Evolutionary conservation across 495 filamentous ascomycete species (phyloP).

Genomic region (Aspergillus wentii): DNA sequence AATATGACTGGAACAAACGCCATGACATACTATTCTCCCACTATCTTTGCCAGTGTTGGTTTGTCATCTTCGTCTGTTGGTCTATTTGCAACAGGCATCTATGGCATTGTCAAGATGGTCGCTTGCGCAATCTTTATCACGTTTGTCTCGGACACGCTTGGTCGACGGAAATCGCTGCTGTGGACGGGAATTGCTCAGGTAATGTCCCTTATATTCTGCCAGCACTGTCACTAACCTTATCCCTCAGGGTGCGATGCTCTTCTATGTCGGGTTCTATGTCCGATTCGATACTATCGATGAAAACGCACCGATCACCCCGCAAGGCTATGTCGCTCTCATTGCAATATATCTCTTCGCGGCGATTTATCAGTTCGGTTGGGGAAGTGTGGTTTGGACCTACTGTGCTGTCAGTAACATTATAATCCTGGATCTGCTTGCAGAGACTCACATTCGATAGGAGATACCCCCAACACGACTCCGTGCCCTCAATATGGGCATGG

Average conservation of each 20-base stretch:
- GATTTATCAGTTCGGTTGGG: neutral
- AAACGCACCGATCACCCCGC: neutral
- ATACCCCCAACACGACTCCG: too few species aligned
- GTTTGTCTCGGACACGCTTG: neutral
- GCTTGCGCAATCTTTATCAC: neutral
- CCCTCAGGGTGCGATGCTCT: neutral
- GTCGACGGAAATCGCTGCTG: neutral
- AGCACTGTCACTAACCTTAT: neutral
- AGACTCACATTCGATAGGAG: too few species aligned
- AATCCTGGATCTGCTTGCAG: too few species aligned
- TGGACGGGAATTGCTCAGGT: slow-evolving; percentile 1
- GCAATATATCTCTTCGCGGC: neutral
- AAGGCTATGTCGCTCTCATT: neutral
- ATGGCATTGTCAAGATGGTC: neutral
- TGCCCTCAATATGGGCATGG: neutral
- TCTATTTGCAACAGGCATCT: neutral
- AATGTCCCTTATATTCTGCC: too few species aligned
- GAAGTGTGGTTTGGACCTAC: neutral
- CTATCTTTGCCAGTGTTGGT: neutral
- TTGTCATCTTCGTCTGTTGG: neutral
- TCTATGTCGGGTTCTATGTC: neutral
- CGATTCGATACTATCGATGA: neutral
- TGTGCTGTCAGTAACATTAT: neutral
- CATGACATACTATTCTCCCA: neutral
- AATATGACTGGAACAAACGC: neutral